phyloP scores from a whole-genome alignment of 2,329 filamentous ascomycete species.

The Colletotrichum graminicola region DNA sequence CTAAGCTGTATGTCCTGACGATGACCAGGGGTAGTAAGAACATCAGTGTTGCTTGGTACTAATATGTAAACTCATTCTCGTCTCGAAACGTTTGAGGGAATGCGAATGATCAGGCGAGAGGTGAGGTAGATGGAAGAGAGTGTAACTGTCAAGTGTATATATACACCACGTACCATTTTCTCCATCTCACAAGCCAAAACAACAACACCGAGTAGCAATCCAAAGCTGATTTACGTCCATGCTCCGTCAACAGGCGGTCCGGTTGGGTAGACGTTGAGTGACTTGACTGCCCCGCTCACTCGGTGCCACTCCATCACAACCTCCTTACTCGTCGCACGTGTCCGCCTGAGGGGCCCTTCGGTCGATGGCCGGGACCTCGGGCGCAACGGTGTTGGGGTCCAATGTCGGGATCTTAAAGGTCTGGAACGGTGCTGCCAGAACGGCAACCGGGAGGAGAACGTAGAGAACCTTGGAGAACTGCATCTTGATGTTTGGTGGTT shows the following conservation, averaged over 20 bases:
- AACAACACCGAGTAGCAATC: background rate
- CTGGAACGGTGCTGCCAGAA: slow-evolving; percentile 43
- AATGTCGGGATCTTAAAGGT: slow-evolving; percentile 39
- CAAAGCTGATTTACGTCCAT: too few species aligned
- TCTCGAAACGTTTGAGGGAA: slow-evolving; percentile 54
- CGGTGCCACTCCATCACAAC: background rate
- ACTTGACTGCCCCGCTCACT: background rate
- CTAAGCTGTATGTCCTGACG: background rate
- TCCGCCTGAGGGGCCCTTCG: slow-evolving; percentile 34
- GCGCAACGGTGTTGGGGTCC: slow-evolving; percentile 34
- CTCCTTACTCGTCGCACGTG: slow-evolving; percentile 28
- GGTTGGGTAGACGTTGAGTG: background rate
- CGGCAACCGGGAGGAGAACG: slow-evolving; percentile 43
- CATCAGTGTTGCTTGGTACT: slow-evolving; percentile 47
- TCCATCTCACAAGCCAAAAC: background rate
- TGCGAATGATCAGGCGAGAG: slow-evolving; percentile 40
- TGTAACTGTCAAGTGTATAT: background rate
- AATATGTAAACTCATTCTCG: slow-evolving; percentile 52
- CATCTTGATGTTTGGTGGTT: slow-evolving; percentile 42
- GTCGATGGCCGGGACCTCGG: slow-evolving; percentile 33
- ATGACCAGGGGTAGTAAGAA: background rate
- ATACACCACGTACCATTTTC: slow-evolving; percentile 16
- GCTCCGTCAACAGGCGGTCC: too few species aligned
- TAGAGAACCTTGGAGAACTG: slow-evolving; percentile 44
- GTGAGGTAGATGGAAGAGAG: background rate